Percentiles rank a stretch among this genome's conserved stretches.
Evolutionary conservation across 2,329 filamentous ascomycete species (phyloP).

Genomic region (Aspergillus fijiensis): DNA sequence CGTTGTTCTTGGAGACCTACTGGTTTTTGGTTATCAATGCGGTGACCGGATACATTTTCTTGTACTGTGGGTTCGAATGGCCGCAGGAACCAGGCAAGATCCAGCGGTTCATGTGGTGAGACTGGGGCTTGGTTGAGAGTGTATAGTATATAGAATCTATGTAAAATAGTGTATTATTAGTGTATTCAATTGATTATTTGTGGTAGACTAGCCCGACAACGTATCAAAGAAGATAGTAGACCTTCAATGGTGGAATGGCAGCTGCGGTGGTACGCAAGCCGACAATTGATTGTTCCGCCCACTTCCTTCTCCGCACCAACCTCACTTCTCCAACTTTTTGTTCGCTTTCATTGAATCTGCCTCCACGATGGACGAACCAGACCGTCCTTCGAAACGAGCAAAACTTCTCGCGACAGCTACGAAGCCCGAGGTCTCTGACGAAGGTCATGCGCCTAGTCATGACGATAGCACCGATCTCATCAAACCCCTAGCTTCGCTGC

Average conservation of each 20-base stretch:
- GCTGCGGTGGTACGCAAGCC: not conserved
- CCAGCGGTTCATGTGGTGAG: constrained; percentile 70
- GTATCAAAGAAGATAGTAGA: too few relatives aligned
- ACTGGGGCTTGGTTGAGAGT: not conserved
- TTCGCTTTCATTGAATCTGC: not conserved
- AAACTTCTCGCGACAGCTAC: constrained; percentile 6
- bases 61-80: constrained; percentile 27
- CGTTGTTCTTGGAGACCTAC: constrained; percentile 51
- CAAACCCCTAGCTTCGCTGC: constrained; percentile 27
- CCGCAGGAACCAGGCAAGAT: constrained; percentile 34
- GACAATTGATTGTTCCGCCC: not conserved
- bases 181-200: not conserved
- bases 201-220: not conserved
- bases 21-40: constrained; percentile 55
- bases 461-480: not conserved
- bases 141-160: not conserved
- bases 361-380: constrained; percentile 6
- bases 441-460: not conserved
- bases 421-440: not conserved
- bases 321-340: not conserved
- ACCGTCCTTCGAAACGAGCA: constrained; percentile 15
- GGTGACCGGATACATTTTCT: constrained; percentile 30
- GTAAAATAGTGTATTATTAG: constrained; percentile 1
- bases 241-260: too few relatives aligned
- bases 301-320: not conserved